phyloP scores from a whole-genome alignment of 2,329 filamentous ascomycete species.

The Pseudogymnoascus verrucosus region DNA sequence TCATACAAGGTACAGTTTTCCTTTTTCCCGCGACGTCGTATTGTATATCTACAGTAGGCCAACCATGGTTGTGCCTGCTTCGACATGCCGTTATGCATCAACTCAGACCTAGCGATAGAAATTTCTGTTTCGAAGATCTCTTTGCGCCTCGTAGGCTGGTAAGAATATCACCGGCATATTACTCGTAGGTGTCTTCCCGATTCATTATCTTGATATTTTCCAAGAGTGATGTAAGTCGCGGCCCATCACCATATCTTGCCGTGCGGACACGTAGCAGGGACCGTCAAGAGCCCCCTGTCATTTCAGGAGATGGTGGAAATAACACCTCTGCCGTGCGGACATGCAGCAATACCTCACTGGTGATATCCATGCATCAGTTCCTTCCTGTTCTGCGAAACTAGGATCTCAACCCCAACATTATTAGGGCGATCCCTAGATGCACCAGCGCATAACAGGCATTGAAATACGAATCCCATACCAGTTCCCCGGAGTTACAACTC shows the following conservation, averaged over 20 bases:
- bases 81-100: background rate
- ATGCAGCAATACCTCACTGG: background rate
- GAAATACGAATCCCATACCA: background rate
- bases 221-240: background rate
- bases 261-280: background rate
- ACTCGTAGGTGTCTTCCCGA: background rate
- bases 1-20: background rate
- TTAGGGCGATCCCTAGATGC: background rate
- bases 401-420: background rate
- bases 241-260: background rate
- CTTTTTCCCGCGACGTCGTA: background rate
- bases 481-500: conserved; percentile 18
- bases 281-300: background rate
- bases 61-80: background rate
- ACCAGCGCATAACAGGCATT: background rate
- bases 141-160: background rate
- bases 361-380: background rate
- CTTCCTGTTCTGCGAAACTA: background rate
- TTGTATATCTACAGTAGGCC: background rate
- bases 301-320: background rate
- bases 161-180: background rate
- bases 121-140: background rate
- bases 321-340: background rate
- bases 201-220: background rate
- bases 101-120: background rate